phyloP scores from a whole-genome alignment of 306 rosid genomes.

The Cicer arietinum region DNA sequence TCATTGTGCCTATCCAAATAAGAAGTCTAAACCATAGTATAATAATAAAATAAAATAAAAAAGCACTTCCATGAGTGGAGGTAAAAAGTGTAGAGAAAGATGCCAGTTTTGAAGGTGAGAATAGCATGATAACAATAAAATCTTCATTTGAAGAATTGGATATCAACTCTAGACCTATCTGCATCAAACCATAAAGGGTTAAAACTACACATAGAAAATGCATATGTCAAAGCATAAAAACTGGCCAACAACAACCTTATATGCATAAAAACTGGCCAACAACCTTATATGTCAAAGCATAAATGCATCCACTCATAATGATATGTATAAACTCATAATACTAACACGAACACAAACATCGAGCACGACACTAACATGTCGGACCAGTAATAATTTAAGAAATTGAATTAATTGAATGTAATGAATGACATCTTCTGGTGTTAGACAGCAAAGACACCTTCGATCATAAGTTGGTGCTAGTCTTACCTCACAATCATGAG shows the following conservation, averaged over 20 bases:
- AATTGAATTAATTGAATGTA: no score
- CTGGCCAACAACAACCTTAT: no score
- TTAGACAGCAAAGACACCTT: no score
- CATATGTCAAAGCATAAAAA: background rate
- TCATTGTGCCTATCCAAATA: slow-evolving; percentile 25
- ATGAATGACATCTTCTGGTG: no score
- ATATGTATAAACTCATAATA: no score
- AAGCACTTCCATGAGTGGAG: slow-evolving; percentile 65
- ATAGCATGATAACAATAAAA: background rate
- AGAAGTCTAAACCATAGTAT: slow-evolving; percentile 3
- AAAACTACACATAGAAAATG: slow-evolving; percentile 31
- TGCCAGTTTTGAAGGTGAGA: slow-evolving; percentile 58
- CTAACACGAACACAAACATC: no score
- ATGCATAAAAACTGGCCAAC: slow-evolving; percentile 11
- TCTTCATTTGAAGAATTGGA: slow-evolving; percentile 59
- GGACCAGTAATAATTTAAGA: no score
- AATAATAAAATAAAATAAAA: background rate
- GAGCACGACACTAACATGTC: no score
- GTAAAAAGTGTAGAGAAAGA: slow-evolving; percentile 55
- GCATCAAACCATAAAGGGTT: slow-evolving; percentile 33
- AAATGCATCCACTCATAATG: slow-evolving; percentile 20
- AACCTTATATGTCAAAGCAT: slow-evolving; percentile 58
- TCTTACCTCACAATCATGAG: slow-evolving; percentile 57
- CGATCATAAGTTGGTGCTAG: no score
- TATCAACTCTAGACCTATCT: slow-evolving; percentile 69